Percentiles rank a stretch among this genome's conserved stretches.
phyloP scores from a whole-genome alignment of 1,139 yeast genomes.

The Yamadazyma triangularis region DNA sequence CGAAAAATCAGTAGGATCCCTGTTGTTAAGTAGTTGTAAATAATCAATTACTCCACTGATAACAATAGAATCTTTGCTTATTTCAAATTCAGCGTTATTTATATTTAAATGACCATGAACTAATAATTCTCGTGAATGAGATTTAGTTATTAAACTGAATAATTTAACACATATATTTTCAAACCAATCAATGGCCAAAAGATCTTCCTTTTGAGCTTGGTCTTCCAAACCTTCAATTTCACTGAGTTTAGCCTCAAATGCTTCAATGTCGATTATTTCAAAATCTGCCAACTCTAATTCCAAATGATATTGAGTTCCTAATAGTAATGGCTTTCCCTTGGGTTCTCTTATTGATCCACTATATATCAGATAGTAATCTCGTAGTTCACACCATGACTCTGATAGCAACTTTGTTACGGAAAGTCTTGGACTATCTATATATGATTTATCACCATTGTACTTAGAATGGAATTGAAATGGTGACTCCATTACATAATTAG shows the following conservation, averaged over 20 bases:
- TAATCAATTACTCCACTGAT: conserved; percentile 65
- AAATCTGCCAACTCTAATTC: conserved; percentile 39
- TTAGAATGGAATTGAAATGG: conserved; percentile 26
- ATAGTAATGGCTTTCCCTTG: conserved; percentile 26
- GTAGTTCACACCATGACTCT: conserved; percentile 50
- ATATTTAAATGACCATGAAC: conserved; percentile 50
- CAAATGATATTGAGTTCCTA: conserved; percentile 40
- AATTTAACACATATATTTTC: conserved; percentile 29
- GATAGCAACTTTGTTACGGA: conserved; percentile 47
- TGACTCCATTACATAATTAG: conserved; percentile 7
- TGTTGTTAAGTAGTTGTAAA: conserved; percentile 19
- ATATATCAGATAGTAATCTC: conserved; percentile 40
- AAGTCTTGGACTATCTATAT: conserved; percentile 27
- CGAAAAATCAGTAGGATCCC: conserved; percentile 13
- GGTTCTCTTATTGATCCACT: conserved; percentile 26
- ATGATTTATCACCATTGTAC: conserved; percentile 22
- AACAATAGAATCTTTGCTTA: conserved; percentile 25
- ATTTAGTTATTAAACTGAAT: conserved; percentile 33
- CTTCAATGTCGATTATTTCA: conserved; percentile 19
- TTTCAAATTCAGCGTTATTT: conserved; percentile 17
- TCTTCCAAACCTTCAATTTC: conserved; percentile 5
- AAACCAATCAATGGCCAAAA: conserved; percentile 30
- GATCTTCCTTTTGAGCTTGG: conserved; percentile 2
- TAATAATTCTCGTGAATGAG: conserved; percentile 58
- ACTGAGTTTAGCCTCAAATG: conserved; percentile 13